phyloP scores from a whole-genome alignment of 306 rosid species.

The Cucumis melo region DNA sequence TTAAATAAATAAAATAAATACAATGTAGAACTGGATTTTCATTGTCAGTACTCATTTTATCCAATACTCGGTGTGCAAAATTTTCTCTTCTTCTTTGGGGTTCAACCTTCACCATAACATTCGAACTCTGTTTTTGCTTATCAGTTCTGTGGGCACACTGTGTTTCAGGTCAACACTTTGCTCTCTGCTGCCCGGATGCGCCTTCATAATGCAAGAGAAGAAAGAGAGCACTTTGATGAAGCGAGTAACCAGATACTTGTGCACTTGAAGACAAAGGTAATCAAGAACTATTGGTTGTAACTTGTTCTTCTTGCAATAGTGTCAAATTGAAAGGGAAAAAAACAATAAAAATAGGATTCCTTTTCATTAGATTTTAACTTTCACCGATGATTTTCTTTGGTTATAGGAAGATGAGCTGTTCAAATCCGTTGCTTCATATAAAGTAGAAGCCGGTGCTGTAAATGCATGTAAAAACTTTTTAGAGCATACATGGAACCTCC shows the following conservation, averaged over 20 bases:
- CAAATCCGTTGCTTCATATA: constrained; percentile 48
- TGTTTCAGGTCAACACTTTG: constrained; percentile 43
- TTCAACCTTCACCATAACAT: neutral
- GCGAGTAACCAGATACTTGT: constrained; percentile 62
- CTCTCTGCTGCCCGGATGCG: constrained; percentile 43
- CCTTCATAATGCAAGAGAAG: constrained; percentile 73
- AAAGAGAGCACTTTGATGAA: constrained; percentile 75
- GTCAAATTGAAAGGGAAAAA: neutral
- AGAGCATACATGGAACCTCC: constrained; percentile 52
- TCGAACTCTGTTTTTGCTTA: neutral
- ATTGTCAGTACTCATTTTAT: neutral
- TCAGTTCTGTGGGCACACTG: neutral
- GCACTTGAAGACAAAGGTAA: constrained; percentile 67
- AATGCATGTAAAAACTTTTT: constrained; percentile 53
- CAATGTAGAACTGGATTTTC: neutral
- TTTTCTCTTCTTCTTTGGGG: neutral
- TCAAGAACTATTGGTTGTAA: constrained; percentile 4
- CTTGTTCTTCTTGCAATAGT: neutral
- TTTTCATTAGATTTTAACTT: neutral
- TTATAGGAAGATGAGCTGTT: constrained; percentile 70
- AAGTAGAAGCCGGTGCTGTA: constrained; percentile 53
- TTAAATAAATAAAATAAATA: neutral
- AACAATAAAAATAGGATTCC: no score
- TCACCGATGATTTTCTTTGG: constrained; percentile 16
- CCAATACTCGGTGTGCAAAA: neutral